These are phyloP conservation scores for Tubosaeta sp. DNA, from an alignment of 768 basidiomycete species.

Conservation along the genomic window DNA sequence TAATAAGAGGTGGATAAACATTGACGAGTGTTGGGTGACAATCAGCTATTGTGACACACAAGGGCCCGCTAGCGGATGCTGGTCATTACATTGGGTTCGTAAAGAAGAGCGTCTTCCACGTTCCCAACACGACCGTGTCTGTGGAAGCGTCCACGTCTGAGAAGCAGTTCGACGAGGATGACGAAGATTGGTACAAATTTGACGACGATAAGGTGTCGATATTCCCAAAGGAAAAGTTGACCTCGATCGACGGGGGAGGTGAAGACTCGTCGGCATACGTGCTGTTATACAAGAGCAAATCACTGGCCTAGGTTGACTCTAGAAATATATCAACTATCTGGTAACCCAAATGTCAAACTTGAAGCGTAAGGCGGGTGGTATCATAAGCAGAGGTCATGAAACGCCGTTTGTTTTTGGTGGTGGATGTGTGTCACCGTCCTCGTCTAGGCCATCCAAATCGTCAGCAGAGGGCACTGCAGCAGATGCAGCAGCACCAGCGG, in stretches of 20 bases:
- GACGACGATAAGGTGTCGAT: constrained; percentile 92
- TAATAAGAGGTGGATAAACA: neutral
- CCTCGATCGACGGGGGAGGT: constrained; percentile 84
- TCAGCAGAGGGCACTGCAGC: constrained; percentile 73
- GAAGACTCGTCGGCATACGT: constrained; percentile 91
- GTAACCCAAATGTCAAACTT: constrained; percentile 7
- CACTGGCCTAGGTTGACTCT: constrained; percentile 27
- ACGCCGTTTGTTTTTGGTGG: constrained; percentile 22
- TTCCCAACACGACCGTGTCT: constrained; percentile 11
- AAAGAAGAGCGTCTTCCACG: constrained; percentile 69
- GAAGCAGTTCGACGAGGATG: constrained; percentile 42
- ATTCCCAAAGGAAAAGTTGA: constrained; percentile 81
- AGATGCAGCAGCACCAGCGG: constrained; percentile 61
- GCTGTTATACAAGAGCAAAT: constrained; percentile 73
- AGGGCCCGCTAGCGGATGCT: constrained; percentile 90
- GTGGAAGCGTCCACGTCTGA: constrained; percentile 11
- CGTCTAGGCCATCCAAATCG: constrained; percentile 48
- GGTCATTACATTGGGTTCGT: constrained; percentile 96
- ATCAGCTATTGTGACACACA: constrained; percentile 93
- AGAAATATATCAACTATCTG: constrained; percentile 16
- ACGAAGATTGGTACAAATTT: constrained; percentile 93
- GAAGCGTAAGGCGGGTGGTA: neutral
- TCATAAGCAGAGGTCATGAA: constrained; percentile 13
- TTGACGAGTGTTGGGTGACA: neutral
- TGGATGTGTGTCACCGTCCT: constrained; percentile 17